A percentile compares a stretch with the other conserved stretches of the same genome.
Evolutionary conservation across 495 filamentous ascomycete species (phyloP).

Genomic region (Diplogelasinospora grovesii): DNA sequence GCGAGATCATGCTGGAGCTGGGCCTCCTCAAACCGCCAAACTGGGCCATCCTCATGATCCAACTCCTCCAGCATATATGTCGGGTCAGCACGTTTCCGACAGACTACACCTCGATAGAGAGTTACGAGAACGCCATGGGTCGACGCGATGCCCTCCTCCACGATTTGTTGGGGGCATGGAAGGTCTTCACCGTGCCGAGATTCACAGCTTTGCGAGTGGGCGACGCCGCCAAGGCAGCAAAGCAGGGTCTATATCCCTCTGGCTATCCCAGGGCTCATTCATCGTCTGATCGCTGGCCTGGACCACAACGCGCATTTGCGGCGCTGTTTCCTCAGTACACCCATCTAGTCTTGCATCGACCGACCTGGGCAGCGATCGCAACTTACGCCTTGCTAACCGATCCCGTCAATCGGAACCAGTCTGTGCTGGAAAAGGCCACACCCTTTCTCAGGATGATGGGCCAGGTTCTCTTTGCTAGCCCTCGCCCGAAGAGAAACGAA

Average conservation of each 20-base stretch:
- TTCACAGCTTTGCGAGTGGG: constrained; percentile 4
- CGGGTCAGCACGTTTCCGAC: constrained; percentile 18
- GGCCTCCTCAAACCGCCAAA: constrained; percentile 19
- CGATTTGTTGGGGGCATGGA: constrained; percentile 38
- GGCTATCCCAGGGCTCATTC: too few relatives aligned
- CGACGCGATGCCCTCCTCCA: constrained; percentile 26
- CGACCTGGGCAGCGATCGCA: constrained; percentile 31
- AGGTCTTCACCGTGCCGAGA: constrained; percentile 23
- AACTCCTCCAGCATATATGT: constrained; percentile 27
- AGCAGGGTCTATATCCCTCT: too few relatives aligned
- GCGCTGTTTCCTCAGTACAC: constrained; percentile 26
- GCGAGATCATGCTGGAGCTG: constrained; percentile 27
- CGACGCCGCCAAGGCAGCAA: too few relatives aligned
- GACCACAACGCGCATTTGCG: constrained; percentile 19
- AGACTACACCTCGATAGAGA: constrained; percentile 13
- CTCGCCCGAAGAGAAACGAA: too few relatives aligned
- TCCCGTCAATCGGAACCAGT: constrained; percentile 14
- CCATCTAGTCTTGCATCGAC: constrained; percentile 13
- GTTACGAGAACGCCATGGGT: constrained; percentile 20
- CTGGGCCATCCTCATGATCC: constrained; percentile 29
- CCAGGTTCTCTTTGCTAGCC: neutral
- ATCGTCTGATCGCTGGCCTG: constrained; percentile 8
- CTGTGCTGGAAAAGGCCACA: constrained; percentile 11
- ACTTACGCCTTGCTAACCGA: constrained; percentile 37
- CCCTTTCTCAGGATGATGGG: constrained; percentile 19